Evolutionary conservation across 345 rosid species (phyloP).

Genomic region (Noccaea caerulescens): DNA sequence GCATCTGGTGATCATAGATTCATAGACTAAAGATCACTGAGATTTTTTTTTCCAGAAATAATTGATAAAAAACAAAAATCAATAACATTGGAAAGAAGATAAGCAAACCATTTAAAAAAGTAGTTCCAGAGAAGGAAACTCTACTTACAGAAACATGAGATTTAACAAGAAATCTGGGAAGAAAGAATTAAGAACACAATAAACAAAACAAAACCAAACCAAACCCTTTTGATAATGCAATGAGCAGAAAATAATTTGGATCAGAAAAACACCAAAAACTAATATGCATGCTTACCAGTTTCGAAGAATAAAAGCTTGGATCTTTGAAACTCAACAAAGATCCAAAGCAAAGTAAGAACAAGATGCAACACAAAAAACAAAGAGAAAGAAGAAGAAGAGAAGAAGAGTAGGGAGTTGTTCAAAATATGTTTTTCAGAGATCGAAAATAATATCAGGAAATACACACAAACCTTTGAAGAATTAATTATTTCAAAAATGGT

Average conservation of each 20-base stretch:
- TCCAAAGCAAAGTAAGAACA: conserved; percentile 28
- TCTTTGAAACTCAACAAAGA: conserved; percentile 28
- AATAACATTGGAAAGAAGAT: conserved; percentile 5
- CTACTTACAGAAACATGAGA: conserved; percentile 15
- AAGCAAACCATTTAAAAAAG: neutral
- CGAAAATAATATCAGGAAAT: conserved; percentile 6
- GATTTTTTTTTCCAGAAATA: conserved; percentile 10
- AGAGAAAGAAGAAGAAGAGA: neutral
- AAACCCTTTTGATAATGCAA: conserved; percentile 30
- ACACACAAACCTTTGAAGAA: conserved; percentile 35
- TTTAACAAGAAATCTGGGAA: conserved; percentile 33
- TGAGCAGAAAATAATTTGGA: conserved; percentile 9
- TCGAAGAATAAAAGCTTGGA: conserved; percentile 25
- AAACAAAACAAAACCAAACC: conserved; percentile 12
- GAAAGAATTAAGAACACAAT: neutral
- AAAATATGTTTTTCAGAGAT: neutral
- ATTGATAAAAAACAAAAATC: neutral
- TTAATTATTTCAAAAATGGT: conserved; percentile 30
- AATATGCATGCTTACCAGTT: conserved; percentile 13
- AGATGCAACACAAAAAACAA: conserved; percentile 14
- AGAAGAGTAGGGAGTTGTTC: conserved; percentile 17
- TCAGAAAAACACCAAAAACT: conserved; percentile 21
- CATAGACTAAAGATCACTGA: conserved; percentile 15
- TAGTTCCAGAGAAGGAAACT: neutral
- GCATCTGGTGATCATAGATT: conserved; percentile 17